Evolutionary conservation across 768 basidiomycete genomes (phyloP), one percentile per base, ranked within the genome.

Genomic region (Leccinum arenicola): DNA sequence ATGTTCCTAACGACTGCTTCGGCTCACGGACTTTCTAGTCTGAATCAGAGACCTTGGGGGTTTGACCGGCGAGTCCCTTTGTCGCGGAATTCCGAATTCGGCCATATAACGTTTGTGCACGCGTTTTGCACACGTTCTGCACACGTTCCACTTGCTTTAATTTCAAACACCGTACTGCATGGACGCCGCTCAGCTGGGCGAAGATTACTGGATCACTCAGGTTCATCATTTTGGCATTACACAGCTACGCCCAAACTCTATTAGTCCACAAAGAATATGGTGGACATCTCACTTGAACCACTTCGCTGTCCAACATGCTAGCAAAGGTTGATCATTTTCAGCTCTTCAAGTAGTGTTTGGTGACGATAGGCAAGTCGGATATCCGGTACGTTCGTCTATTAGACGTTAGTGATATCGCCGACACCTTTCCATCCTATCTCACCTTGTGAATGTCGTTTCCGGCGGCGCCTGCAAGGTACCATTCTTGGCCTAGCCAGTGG

Each of bases 371-470:
- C 85, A 40, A 98, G 80, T 29, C 97, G 85, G 58, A 87, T 87
- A 66, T 97, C 85, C 2, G 97, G 97, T 6, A 99, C 95, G 65
- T 99, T 98, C n/a, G 97, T 98, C 93, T 95, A 57, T 21, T 25
- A 9, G 31, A 2, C 52, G 31, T 61, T 54, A 56, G 29, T 63
- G 52, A 25, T 60, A 47, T 25, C 57, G 43, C 50, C 33, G 25
- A 27, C 11, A 40, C 27, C 21, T 33, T 48, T 25, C 11, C n/a
- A 52, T 55, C 9, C 36, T 52, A 19, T 59, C 75, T 12, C 47
- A 90, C 94, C 85, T 97, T 98, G 73, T 97, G 80, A 59, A 98
- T 98, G 67, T 96, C 93, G 71, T 99, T 99, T 3, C 97, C 97
- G 6, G 86, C 86, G 1, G 91, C 87, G 19, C 97, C 97, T 3